phyloP scores from a whole-genome alignment of 2,329 filamentous ascomycete genomes.

The Curvularia hawaiiensis region DNA sequence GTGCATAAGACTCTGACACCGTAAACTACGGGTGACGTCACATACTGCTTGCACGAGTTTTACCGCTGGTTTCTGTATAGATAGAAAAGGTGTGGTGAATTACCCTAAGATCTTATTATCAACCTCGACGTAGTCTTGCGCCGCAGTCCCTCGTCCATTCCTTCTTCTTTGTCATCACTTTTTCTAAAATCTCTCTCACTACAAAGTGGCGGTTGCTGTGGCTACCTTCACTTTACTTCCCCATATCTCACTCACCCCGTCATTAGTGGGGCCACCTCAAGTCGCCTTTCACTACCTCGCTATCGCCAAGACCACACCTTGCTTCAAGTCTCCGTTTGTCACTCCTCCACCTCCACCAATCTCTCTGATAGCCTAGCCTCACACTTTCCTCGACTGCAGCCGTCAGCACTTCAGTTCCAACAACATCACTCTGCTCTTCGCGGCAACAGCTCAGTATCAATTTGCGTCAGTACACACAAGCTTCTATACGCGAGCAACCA shows the following conservation, averaged over 20 bases:
- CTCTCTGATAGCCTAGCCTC: not conserved
- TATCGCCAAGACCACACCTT: not conserved
- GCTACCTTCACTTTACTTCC: not conserved
- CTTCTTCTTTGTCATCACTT: not conserved
- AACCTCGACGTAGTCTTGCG: not conserved
- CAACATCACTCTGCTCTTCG: not conserved
- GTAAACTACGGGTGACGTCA: conserved; percentile 50
- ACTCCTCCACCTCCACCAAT: not conserved
- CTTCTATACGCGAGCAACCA: not conserved
- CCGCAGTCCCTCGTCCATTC: not conserved
- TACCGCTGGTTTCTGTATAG: conserved; percentile 27
- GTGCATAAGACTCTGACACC: conserved; percentile 70
- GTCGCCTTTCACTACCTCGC: not conserved
- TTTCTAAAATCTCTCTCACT: not conserved
- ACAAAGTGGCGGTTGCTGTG: not conserved
- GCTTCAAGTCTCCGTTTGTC: not conserved
- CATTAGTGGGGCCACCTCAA: not conserved
- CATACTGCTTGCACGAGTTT: not conserved
- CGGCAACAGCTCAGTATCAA: not conserved
- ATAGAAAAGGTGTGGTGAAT: conserved; percentile 23
- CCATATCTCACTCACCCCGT: no score
- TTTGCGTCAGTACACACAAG: not conserved
- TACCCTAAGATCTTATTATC: conserved; percentile 8
- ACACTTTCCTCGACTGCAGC: not conserved
- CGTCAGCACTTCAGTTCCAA: not conserved